Percentiles rank a stretch among this genome's conserved stretches.
Evolutionary conservation across 768 basidiomycete genomes (phyloP).

Genomic region (Podaxis pistillaris): DNA sequence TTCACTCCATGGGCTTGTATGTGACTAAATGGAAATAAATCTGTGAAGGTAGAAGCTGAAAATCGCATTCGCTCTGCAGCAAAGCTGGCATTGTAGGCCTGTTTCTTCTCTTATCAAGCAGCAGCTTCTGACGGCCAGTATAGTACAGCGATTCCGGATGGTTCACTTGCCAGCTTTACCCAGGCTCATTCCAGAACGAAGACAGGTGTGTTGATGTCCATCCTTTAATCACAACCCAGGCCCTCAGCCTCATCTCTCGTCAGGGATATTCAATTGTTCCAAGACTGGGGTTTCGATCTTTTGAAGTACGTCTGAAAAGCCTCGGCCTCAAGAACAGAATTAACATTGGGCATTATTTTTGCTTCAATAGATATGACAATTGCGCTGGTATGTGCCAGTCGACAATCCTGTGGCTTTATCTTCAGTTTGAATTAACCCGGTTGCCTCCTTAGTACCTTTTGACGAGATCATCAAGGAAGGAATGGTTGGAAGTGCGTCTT

Average conservation of each 20-base stretch:
- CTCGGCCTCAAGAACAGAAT: neutral
- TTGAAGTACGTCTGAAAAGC: neutral
- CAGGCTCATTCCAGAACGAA: slow-evolving; percentile 65
- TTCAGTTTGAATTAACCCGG: neutral
- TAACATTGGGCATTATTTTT: neutral
- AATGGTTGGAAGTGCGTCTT: slow-evolving; percentile 49
- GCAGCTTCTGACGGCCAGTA: neutral
- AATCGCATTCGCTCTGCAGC: slow-evolving; percentile 25
- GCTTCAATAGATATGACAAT: slow-evolving; percentile 50
- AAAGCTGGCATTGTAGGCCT: slow-evolving; percentile 59
- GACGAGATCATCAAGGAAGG: slow-evolving; percentile 55
- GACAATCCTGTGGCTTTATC: neutral
- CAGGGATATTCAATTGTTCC: slow-evolving; percentile 58
- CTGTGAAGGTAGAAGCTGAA: neutral
- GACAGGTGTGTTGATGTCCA: slow-evolving; percentile 35
- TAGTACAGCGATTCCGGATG: slow-evolving; percentile 70
- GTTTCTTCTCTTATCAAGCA: neutral
- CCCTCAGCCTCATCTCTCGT: neutral
- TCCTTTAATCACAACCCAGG: neutral
- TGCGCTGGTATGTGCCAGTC: slow-evolving; percentile 44
- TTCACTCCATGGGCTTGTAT: slow-evolving; percentile 58
- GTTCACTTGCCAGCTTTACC: slow-evolving; percentile 65
- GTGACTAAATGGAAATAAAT: slow-evolving; percentile 20
- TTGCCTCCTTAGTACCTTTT: slow-evolving; percentile 41
- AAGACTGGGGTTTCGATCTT: slow-evolving; percentile 61